phyloP scores from a whole-genome alignment of 495 filamentous ascomycete genomes.

The Penicillium bialowiezense region DNA sequence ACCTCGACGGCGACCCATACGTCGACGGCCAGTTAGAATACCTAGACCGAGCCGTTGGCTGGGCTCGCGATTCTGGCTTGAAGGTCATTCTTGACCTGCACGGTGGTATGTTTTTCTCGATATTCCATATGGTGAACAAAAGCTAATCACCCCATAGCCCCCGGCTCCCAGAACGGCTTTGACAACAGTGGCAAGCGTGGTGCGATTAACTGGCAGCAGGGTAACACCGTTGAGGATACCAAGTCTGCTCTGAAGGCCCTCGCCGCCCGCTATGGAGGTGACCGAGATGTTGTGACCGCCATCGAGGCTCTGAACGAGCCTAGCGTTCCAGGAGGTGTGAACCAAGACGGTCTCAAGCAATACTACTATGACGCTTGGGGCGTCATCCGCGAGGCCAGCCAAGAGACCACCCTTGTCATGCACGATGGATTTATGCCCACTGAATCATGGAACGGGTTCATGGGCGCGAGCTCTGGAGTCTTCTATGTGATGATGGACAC shows the following conservation, averaged over 20 bases:
- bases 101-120: conserved; percentile 61
- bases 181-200: conserved; percentile 71
- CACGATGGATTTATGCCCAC: conserved; percentile 67
- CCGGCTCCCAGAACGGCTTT: conserved; percentile 79
- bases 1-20: conserved; percentile 62
- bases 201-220: conserved; percentile 61
- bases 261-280: conserved; percentile 54
- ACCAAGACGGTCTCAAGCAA: conserved; percentile 49
- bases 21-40: conserved; percentile 68
- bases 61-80: conserved; percentile 61
- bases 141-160: too few relatives aligned
- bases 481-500: conserved; percentile 67
- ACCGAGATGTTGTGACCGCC: conserved; percentile 63
- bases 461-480: conserved; percentile 47
- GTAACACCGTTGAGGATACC: conserved; percentile 54
- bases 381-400: conserved; percentile 46
- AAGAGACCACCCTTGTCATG: conserved; percentile 57
- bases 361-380: conserved; percentile 66
- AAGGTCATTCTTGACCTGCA: conserved; percentile 72
- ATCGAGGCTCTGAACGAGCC: conserved; percentile 77
- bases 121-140: too few relatives aligned
- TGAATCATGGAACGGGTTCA: conserved; percentile 70
- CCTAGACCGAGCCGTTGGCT: conserved; percentile 64
- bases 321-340: conserved; percentile 50
- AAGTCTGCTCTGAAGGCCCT: conserved; percentile 57